Conservation (phyloP, 495 filamentous ascomycete genomes). For the Diplogelasinospora grovesii region DNA sequence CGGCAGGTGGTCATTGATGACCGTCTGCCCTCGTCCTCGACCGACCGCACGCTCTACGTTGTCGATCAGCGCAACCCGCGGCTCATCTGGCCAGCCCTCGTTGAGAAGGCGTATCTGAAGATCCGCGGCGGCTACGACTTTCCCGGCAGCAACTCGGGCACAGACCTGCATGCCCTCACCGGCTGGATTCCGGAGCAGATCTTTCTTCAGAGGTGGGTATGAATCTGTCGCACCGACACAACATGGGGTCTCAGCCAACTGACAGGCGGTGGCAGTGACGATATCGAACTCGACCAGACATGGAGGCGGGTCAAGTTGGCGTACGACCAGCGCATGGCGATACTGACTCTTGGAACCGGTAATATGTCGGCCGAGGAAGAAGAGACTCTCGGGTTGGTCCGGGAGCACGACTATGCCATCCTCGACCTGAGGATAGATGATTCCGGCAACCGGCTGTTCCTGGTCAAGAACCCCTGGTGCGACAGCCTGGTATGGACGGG, state of each 20-base stretch:
- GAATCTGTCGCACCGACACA: background rate
- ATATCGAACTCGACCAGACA: slow-evolving; percentile 62
- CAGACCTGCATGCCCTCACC: slow-evolving; percentile 82
- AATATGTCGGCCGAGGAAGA: slow-evolving; percentile 67
- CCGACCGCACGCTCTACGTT: slow-evolving; percentile 73
- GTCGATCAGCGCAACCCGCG: slow-evolving; percentile 72
- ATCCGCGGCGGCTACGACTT: slow-evolving; percentile 95
- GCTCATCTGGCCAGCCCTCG: slow-evolving; percentile 82
- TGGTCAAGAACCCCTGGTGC: slow-evolving; percentile 96
- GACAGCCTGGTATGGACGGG: slow-evolving; percentile 63
- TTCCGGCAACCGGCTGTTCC: slow-evolving; percentile 50
- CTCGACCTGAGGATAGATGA: slow-evolving; percentile 69
- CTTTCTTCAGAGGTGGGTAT: slow-evolving; percentile 65
- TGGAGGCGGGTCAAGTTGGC: slow-evolving; percentile 73
- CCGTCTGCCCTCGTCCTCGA: slow-evolving; percentile 69
- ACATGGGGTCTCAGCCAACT: background rate
- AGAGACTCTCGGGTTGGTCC: slow-evolving; percentile 69
- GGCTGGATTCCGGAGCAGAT: slow-evolving; percentile 97
- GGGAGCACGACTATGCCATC: slow-evolving; percentile 91
- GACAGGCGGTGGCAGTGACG: slow-evolving; percentile 39
- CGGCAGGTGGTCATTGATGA: slow-evolving; percentile 88
- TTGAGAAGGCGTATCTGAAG: slow-evolving; percentile 98
- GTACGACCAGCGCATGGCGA: slow-evolving; percentile 72
- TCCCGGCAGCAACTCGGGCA: slow-evolving; percentile 95
- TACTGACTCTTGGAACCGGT: slow-evolving; percentile 87